Percentiles rank a stretch among this genome's conserved stretches.
Conservation (phyloP, 1,284 basidiomycete genomes). For the Vanrija sp. region DNA sequence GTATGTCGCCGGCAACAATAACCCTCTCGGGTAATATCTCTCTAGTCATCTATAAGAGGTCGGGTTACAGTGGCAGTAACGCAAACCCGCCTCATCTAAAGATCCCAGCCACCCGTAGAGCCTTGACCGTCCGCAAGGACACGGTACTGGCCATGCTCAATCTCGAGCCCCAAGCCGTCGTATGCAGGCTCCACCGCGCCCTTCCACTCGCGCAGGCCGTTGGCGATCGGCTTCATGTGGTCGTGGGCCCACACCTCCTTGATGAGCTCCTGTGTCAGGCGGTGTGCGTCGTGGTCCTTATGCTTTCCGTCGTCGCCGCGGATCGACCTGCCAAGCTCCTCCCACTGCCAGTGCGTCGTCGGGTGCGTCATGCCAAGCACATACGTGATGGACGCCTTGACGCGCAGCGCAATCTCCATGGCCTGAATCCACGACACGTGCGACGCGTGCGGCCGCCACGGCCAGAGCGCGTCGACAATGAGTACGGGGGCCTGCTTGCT, state of each 20-base stretch:
- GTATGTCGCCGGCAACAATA: too few relatives aligned
- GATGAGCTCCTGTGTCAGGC: slow-evolving; percentile 11
- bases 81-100: slow-evolving; percentile 12
- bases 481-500: slow-evolving; percentile 21
- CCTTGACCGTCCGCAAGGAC: slow-evolving; percentile 13
- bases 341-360: slow-evolving; percentile 47
- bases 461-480: slow-evolving; percentile 47
- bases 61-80: slow-evolving; percentile 27
- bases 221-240: slow-evolving; percentile 8
- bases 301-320: slow-evolving; percentile 7
- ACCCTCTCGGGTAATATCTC: background rate
- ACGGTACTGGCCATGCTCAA: slow-evolving; percentile 4
- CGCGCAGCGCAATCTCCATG: slow-evolving; percentile 31
- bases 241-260: slow-evolving; percentile 10
- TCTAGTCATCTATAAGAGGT: background rate
- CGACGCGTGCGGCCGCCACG: slow-evolving; percentile 35
- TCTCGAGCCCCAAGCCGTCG: slow-evolving; percentile 38
- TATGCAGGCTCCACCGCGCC: slow-evolving; percentile 37
- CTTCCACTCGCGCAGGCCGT: slow-evolving; percentile 10
- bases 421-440: slow-evolving; percentile 46
- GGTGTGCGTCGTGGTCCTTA: slow-evolving; percentile 5
- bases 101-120: slow-evolving; percentile 10
- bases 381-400: slow-evolving; percentile 41
- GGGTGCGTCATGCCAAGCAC: slow-evolving; percentile 47
- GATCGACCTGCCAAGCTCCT: slow-evolving; percentile 35